Conservation (phyloP, 345 rosid genomes). For the Ceriops zippeliana region DNA sequence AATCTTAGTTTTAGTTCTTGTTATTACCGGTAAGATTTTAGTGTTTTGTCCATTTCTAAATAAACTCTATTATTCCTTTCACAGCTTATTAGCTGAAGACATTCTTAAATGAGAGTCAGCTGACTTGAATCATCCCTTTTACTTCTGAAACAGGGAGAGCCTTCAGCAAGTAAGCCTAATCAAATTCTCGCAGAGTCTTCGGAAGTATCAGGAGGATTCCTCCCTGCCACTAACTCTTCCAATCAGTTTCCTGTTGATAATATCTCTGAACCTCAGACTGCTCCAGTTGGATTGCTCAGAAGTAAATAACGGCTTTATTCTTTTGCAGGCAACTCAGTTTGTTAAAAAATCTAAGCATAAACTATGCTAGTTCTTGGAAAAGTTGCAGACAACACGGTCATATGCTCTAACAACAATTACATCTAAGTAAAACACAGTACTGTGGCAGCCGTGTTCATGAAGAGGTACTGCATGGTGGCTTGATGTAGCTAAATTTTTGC, state of each 20-base stretch:
- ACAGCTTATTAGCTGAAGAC: not conserved
- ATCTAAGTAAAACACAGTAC: not conserved
- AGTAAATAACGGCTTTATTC: slow-evolving; percentile 37
- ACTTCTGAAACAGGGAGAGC: slow-evolving; percentile 22
- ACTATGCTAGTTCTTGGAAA: not conserved
- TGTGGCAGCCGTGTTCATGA: not conserved
- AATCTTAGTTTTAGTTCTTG: too few relatives aligned
- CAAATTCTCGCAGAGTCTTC: slow-evolving; percentile 33
- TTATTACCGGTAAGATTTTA: too few relatives aligned
- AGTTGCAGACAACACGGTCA: not conserved
- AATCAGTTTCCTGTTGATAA: slow-evolving; percentile 32
- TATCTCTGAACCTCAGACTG: slow-evolving; percentile 24
- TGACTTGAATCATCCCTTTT: slow-evolving; percentile 3
- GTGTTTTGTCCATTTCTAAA: too few relatives aligned
- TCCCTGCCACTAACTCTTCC: slow-evolving; percentile 20
- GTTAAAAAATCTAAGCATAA: not conserved
- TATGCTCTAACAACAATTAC: not conserved
- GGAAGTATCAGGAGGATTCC: slow-evolving; percentile 24
- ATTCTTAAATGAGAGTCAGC: slow-evolving; percentile 6
- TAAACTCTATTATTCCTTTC: not conserved
- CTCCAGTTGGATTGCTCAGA: slow-evolving; percentile 33
- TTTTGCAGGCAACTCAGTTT: slow-evolving; percentile 35
- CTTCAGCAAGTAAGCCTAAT: slow-evolving; percentile 27
- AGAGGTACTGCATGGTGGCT: not conserved
- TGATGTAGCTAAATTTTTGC: not conserved